A percentile compares a stretch with the other conserved stretches of the same genome.
These are phyloP conservation scores for Crotalaria pallida DNA, from an alignment of 306 rosid genomes.

Conservation along the genomic window DNA sequence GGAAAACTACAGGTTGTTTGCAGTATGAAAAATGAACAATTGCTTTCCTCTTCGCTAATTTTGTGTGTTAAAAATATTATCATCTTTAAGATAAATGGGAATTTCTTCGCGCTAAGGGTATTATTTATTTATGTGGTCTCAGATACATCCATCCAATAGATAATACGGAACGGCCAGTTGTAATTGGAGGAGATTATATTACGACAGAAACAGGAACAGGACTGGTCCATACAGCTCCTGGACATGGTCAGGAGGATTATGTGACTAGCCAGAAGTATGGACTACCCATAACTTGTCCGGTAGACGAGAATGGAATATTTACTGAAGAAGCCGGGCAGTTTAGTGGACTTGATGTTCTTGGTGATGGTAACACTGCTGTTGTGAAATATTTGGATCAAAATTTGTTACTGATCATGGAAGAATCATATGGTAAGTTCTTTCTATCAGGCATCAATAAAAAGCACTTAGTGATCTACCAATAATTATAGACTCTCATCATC, in stretches of 20 bases:
- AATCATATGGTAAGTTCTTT: slow-evolving; percentile 61
- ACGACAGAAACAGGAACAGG: slow-evolving; percentile 97
- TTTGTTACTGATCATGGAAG: slow-evolving; percentile 79
- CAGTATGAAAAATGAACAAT: neutral
- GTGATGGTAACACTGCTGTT: slow-evolving; percentile 81
- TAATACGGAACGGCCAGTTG: slow-evolving; percentile 70
- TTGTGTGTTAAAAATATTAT: slow-evolving; percentile 5
- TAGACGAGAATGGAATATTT: slow-evolving; percentile 82
- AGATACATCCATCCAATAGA: slow-evolving; percentile 84
- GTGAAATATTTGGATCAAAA: slow-evolving; percentile 77
- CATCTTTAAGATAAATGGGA: slow-evolving; percentile 2
- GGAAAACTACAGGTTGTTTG: slow-evolving; percentile 78
- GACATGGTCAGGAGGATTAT: slow-evolving; percentile 98
- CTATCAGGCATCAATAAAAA: neutral
- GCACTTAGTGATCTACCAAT: neutral
- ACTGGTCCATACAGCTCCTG: slow-evolving; percentile 98
- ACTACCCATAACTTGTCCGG: slow-evolving; percentile 81
- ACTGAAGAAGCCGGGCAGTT: slow-evolving; percentile 96
- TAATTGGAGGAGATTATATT: slow-evolving; percentile 93
- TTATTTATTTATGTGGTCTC: slow-evolving; percentile 23
- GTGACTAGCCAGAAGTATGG: slow-evolving; percentile 92
- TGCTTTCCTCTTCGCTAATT: neutral
- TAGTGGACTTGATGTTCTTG: slow-evolving; percentile 92
- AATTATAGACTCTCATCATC: slow-evolving; percentile 7
- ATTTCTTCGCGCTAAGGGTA: slow-evolving; percentile 3